phyloP scores from a whole-genome alignment of 1,284 basidiomycete species.

The Psilocybe mexicana region DNA sequence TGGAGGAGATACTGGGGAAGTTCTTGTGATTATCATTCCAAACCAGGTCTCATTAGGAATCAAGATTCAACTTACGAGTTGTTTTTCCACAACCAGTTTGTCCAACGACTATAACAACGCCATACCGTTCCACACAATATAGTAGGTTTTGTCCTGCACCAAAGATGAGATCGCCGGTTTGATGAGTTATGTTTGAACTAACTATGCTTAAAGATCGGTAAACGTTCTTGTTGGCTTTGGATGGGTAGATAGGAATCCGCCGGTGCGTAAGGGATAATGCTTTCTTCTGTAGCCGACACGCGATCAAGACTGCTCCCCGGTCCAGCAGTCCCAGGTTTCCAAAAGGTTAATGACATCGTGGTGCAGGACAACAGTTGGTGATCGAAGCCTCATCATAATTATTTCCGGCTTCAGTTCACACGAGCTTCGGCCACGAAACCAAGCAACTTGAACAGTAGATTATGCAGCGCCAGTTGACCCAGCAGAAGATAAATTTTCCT shows the following conservation, averaged over 20 bases:
- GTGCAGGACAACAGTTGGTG: neutral
- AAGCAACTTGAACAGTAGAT: too few species aligned
- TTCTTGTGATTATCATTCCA: constrained; percentile 49
- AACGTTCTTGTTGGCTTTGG: constrained; percentile 71
- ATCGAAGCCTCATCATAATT: neutral
- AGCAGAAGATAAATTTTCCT: too few species aligned
- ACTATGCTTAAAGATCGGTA: constrained; percentile 92
- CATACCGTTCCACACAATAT: constrained; percentile 82
- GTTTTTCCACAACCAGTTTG: constrained; percentile 99
- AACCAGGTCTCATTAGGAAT: neutral
- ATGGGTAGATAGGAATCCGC: constrained; percentile 60
- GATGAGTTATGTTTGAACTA: constrained; percentile 26
- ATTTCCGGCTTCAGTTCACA: neutral
- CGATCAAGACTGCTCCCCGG: constrained; percentile 90
- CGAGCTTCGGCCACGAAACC: neutral
- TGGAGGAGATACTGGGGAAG: constrained; percentile 94
- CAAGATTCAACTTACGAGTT: constrained; percentile 68
- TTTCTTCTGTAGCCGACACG: constrained; percentile 73
- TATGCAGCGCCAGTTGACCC: too few species aligned
- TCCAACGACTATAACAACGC: constrained; percentile 87
- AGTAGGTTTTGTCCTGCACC: constrained; percentile 71
- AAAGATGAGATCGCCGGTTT: neutral
- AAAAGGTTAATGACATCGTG: constrained; percentile 59
- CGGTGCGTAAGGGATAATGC: constrained; percentile 65
- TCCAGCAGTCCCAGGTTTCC: constrained; percentile 82